Percentiles rank a stretch among this genome's conserved stretches.
Conservation (phyloP, 208 protist species). For the Trichomonas vaginalis region DNA sequence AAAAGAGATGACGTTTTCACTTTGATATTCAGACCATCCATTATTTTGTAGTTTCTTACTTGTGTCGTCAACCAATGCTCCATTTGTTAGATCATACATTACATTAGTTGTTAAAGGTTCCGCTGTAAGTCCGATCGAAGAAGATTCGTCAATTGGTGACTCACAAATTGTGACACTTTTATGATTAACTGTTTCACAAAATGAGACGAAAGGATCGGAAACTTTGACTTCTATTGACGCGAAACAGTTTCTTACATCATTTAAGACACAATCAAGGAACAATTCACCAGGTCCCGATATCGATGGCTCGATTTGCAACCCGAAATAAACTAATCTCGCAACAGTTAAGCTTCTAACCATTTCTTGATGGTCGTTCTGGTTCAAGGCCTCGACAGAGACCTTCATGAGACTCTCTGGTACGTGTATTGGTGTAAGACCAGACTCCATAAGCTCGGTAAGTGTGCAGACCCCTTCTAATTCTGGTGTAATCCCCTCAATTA, state of each 20-base stretch:
- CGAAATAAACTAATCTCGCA: conserved; percentile 57
- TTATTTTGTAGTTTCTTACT: background rate
- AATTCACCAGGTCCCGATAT: conserved; percentile 89
- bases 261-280: conserved; percentile 88
- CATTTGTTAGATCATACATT: background rate
- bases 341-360: conserved; percentile 74
- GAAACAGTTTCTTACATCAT: conserved; percentile 74
- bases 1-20: conserved; percentile 72
- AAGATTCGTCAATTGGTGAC: background rate
- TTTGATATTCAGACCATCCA: conserved; percentile 75
- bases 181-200: conserved; percentile 86
- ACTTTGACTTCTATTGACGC: conserved; percentile 75
- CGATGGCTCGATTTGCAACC: conserved; percentile 66
- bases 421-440: background rate
- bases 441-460: background rate
- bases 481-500: background rate
- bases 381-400: conserved; percentile 76
- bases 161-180: conserved; percentile 22
- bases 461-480: background rate
- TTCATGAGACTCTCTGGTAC: conserved; percentile 56
- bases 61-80: background rate
- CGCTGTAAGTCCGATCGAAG: background rate
- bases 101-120: background rate
- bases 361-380: conserved; percentile 69
- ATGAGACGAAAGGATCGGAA: conserved; percentile 77